phyloP scores from a whole-genome alignment of 345 rosid species.

The Eucalyptus curtisii region DNA sequence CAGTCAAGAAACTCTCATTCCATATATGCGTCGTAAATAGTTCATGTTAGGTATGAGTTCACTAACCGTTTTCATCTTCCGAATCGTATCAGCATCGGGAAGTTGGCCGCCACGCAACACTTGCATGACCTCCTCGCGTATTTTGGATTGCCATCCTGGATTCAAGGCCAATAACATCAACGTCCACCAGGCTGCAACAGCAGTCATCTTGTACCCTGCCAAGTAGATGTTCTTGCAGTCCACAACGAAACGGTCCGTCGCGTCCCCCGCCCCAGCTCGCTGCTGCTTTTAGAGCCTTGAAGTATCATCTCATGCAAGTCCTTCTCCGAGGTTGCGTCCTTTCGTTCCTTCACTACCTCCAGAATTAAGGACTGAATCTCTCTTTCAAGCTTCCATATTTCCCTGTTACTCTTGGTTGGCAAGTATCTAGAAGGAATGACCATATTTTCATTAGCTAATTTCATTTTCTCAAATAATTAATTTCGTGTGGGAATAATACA shows the following conservation, averaged over 20 bases:
- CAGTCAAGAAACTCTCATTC: too few species aligned
- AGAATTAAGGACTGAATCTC: constrained; percentile 6
- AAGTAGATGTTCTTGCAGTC: constrained; percentile 39
- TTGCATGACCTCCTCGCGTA: not conserved
- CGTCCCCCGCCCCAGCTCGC: not conserved
- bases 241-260: constrained; percentile 13
- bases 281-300: not conserved
- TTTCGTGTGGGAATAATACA: not conserved
- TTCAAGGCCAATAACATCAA: constrained; percentile 17
- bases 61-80: not conserved
- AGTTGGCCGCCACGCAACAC: not conserved
- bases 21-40: too few species aligned
- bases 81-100: not conserved
- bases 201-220: constrained; percentile 32
- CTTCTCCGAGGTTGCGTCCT: not conserved
- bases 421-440: constrained; percentile 5
- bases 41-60: not conserved
- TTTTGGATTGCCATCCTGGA: constrained; percentile 3
- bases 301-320: constrained; percentile 24
- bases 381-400: constrained; percentile 25
- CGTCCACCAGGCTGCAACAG: constrained; percentile 17
- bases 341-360: constrained; percentile 9
- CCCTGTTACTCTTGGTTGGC: constrained; percentile 14
- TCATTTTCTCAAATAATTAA: too few species aligned
- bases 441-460: not conserved